Percentiles rank a stretch among this genome's conserved stretches.
These are phyloP conservation scores for Pulicaria dysenterica DNA, from an alignment of 129 eudicot species.

Conservation along the genomic window DNA sequence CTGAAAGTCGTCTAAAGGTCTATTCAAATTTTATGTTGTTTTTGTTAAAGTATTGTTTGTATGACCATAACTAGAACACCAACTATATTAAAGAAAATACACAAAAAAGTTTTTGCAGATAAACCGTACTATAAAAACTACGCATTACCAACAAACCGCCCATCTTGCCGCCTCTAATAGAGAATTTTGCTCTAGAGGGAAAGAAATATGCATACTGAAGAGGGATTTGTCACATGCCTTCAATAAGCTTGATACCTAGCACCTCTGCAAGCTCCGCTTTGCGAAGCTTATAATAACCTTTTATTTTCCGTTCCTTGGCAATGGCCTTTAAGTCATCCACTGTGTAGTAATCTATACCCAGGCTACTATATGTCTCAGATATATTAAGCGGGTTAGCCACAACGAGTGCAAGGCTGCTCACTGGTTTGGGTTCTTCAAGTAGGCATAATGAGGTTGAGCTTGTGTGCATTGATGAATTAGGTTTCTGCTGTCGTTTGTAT, in stretches of 20 bases:
- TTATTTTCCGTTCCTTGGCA: conserved; percentile 32
- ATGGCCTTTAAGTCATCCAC: conserved; percentile 32
- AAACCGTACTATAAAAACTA: neutral
- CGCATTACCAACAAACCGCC: neutral
- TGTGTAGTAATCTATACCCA: conserved; percentile 27
- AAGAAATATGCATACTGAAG: neutral
- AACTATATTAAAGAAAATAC: neutral
- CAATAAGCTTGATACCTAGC: conserved; percentile 36
- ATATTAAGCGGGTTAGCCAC: conserved; percentile 23
- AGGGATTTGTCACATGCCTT: conserved; percentile 18
- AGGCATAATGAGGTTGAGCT: conserved; percentile 22
- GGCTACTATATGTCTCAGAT: conserved; percentile 11
- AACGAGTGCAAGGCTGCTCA: conserved; percentile 1
- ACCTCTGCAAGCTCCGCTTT: conserved; percentile 38
- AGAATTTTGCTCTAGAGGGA: conserved; percentile 16
- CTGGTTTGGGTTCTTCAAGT: conserved; percentile 27
- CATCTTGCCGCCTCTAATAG: conserved; percentile 6
- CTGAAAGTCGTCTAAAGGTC: neutral
- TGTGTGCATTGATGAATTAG: conserved; percentile 21
- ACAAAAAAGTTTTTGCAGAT: too few relatives aligned
- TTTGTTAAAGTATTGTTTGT: neutral
- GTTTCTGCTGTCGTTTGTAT: conserved; percentile 20
- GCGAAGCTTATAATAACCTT: conserved; percentile 35
- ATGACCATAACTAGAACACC: neutral
- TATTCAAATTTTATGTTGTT: neutral